Evolutionary conservation across 768 basidiomycete genomes (phyloP), one percentile per base, ranked within the genome.

Genomic region (Tylopilus cervinicoccineus): DNA sequence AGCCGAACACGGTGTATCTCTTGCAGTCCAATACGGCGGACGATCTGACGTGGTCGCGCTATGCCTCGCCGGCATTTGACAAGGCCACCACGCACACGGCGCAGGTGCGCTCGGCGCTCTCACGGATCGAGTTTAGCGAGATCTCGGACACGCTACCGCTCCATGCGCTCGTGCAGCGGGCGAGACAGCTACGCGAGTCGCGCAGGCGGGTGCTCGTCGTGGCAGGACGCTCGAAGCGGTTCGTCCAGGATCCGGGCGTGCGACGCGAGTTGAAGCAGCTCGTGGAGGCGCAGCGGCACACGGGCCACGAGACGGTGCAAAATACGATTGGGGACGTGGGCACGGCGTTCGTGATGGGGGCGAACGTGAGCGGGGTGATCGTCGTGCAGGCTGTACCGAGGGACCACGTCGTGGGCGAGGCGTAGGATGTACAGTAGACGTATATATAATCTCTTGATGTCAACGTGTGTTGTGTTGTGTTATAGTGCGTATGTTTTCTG

Each of bases 301-400:
- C 22, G 10, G 42, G 27, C 1, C 49, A 57, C 2, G 64, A 68
- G 13, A 38, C 56, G 45, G 80, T 93, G 50, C 74, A 76, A 63
- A 86, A 87, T 70, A 92, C 93, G 19, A 74, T 95, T 22, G 94
- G 94, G 3, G 89, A 94, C 63, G 84, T 89, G 16, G 88, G 82
- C 3, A 79, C 84, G 33, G 84, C 84, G 38, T 79, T 94, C 62
- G 79, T 93, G 12, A 71, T 84, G 3, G 73, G 80, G 5, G 72
- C 80, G 6, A 79, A 78, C 1, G 77, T 77, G 29, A 72, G 75
- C 36, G 86, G 80, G 17, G 57, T 89, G 31, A 68, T 89, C 29
- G 86, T 90, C 2, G 59, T 91, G 24, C 88, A 90, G 69, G 80
- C 83, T 40, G 69, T 17, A n/a, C n/a, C n/a, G 33, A 6, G 33